A percentile compares a stretch with the other conserved stretches of the same genome.
phyloP scores from a whole-genome alignment of 441 rosid species.

The Jatropha podagrica region DNA sequence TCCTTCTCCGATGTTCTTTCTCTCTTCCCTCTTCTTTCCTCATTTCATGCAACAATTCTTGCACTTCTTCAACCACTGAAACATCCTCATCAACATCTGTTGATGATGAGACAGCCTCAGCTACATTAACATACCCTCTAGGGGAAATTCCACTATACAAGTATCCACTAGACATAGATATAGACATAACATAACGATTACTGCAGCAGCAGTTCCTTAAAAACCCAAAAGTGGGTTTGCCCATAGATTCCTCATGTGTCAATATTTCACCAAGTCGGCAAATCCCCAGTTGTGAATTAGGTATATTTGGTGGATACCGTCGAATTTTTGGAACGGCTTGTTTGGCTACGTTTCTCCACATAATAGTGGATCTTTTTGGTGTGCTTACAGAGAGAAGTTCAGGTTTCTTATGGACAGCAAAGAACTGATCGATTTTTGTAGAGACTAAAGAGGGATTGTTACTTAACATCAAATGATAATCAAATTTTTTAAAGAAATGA shows the following conservation, averaged over 20 bases:
- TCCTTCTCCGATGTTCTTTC: conserved; percentile 23
- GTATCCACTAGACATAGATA: too few relatives aligned
- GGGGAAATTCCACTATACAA: conserved; percentile 40
- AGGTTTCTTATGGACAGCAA: conserved; percentile 33
- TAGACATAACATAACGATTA: conserved; percentile 2
- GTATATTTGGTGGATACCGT: conserved; percentile 27
- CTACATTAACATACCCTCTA: conserved; percentile 71
- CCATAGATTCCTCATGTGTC: conserved; percentile 29
- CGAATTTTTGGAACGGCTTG: conserved; percentile 47
- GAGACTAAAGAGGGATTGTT: conserved; percentile 32
- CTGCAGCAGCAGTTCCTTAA: not conserved
- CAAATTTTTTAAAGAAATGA: conserved; percentile 1
- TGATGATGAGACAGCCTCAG: conserved; percentile 70
- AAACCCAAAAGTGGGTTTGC: conserved; percentile 34
- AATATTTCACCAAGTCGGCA: conserved; percentile 32
- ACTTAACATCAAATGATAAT: conserved; percentile 58
- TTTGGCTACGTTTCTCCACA: conserved; percentile 85
- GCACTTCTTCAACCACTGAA: conserved; percentile 56
- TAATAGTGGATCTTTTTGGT: conserved; percentile 39
- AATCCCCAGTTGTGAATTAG: conserved; percentile 31
- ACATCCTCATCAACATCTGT: conserved; percentile 78
- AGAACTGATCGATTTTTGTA: conserved; percentile 35
- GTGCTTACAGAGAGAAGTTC: conserved; percentile 24
- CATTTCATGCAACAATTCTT: conserved; percentile 60
- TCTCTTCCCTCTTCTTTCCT: conserved; percentile 50